Evolutionary conservation across 2,329 filamentous ascomycete species (phyloP), one percentile per base, ranked within the genome.

Genomic region (Pseudogymnoascus pannorum): DNA sequence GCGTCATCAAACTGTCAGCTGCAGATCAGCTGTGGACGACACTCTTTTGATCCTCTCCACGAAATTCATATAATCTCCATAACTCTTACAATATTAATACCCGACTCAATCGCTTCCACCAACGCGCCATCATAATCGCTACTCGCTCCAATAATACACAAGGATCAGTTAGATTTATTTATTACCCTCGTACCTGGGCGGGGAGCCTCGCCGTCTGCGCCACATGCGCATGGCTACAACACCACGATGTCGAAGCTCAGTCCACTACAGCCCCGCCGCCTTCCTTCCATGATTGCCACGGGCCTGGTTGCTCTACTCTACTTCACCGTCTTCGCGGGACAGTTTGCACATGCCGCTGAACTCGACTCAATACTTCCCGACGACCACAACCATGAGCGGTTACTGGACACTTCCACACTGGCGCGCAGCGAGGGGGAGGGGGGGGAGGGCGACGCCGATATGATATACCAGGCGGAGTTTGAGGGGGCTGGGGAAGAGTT

Each of bases 261-360:
- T 72, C 85, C 82, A 69, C 48, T 89, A 67, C 89, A 89, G 77
- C 87, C 86, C 75, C 87, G 88, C 71, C 82, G 91, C 70, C 82
- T 83, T 71, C 85, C 86, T 68, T 89, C 87, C 62, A 72, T 88
- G 60, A 77, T 82, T 68, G 83, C 85, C 60, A 83, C 84, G 31
- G 74, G 83, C 29, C 70, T 88, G 58, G 72, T 89, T 31, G 68
- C 87, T 33, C 33, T 84, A 38, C 72, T 91, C 42, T 88, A 85
- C 70, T 75, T 88, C 62, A 73, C 83, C 24, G 77, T 89, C 36
- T 81, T 81, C 62, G 80, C 79, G 48, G 81, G 82, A 16, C 78
- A 78, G 60, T 80, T 86, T 65, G 87, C 84, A 51, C 80, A 87
- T 66, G 88, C 88, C 8, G 76, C 79, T 60, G 85, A 90, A 60